A percentile compares a stretch with the other conserved stretches of the same genome.
phyloP scores from a whole-genome alignment of 1,284 basidiomycete species.

The Termitomyces sp. region DNA sequence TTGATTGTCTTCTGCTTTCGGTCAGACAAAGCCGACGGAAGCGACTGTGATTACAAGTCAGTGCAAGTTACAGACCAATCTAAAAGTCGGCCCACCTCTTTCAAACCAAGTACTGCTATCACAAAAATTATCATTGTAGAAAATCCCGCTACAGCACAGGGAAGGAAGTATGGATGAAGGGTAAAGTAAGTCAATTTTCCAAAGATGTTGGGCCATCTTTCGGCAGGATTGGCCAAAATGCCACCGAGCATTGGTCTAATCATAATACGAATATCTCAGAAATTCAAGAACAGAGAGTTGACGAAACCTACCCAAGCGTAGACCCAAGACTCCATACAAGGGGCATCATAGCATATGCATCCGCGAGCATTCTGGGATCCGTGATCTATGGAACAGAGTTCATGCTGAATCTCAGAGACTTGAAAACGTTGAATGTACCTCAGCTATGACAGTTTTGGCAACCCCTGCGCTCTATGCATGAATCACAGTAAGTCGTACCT shows the following conservation, averaged over 20 bases:
- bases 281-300: neutral
- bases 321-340: constrained; percentile 42
- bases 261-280: neutral
- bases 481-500: neutral
- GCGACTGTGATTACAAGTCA: constrained; percentile 14
- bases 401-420: neutral
- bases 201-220: constrained; percentile 39
- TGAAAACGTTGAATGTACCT: constrained; percentile 24
- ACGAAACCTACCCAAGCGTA: constrained; percentile 33
- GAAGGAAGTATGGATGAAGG: constrained; percentile 50
- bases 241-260: constrained; percentile 43
- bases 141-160: constrained; percentile 40
- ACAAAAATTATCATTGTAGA: constrained; percentile 21
- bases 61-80: neutral
- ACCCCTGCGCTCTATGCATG: constrained; percentile 19
- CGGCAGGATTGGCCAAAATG: constrained; percentile 37
- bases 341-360: constrained; percentile 42
- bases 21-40: constrained; percentile 16
- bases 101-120: constrained; percentile 23
- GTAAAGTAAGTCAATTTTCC: constrained; percentile 36
- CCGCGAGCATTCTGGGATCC: constrained; percentile 40
- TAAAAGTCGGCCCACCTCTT: constrained; percentile 25
- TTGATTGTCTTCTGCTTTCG: neutral
- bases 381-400: constrained; percentile 23
- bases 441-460: constrained; percentile 41